Percentiles rank a stretch among this genome's conserved stretches.
phyloP scores from a whole-genome alignment of 805 yeast genomes.

The Wickerhamomyces ciferrii region DNA sequence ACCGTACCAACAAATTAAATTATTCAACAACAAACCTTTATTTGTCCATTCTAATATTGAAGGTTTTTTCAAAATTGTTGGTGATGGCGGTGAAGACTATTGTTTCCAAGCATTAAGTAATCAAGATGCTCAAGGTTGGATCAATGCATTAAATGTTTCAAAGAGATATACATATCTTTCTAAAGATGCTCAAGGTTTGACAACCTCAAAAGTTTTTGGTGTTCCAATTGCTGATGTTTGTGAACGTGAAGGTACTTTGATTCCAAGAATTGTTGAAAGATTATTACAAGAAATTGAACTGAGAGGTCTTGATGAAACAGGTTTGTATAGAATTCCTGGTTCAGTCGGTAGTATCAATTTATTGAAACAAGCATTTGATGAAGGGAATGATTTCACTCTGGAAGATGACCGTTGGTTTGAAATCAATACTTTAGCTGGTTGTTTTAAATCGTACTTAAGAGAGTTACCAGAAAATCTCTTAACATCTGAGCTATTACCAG shows the following conservation, averaged over 20 bases:
- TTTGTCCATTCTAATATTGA: slow-evolving; percentile 31
- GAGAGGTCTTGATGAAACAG: slow-evolving; percentile 88
- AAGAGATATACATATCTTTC: slow-evolving; percentile 38
- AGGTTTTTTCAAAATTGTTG: slow-evolving; percentile 37
- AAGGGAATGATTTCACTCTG: slow-evolving; percentile 39
- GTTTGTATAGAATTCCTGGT: slow-evolving; percentile 75
- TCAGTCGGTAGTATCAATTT: slow-evolving; percentile 53
- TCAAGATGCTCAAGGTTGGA: slow-evolving; percentile 71
- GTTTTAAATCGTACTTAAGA: slow-evolving; percentile 77
- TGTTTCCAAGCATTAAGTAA: slow-evolving; percentile 64
- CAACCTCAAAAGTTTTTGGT: slow-evolving; percentile 66
- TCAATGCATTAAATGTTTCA: slow-evolving; percentile 35
- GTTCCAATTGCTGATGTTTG: slow-evolving; percentile 78
- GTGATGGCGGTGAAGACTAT: slow-evolving; percentile 46
- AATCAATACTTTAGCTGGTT: slow-evolving; percentile 82
- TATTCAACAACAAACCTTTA: slow-evolving; percentile 33
- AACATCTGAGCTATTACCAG: slow-evolving; percentile 58
- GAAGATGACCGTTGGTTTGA: slow-evolving; percentile 64
- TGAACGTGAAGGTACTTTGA: slow-evolving; percentile 53
- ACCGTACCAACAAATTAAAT: slow-evolving; percentile 43
- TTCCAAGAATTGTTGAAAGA: slow-evolving; percentile 64
- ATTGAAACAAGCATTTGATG: slow-evolving; percentile 49
- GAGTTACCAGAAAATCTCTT: slow-evolving; percentile 84
- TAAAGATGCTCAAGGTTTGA: slow-evolving; percentile 31
- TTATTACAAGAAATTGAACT: slow-evolving; percentile 73